Evolutionary conservation across 2,329 filamentous ascomycete species (phyloP), one percentile per base, ranked within the genome.

Genomic region (Phialophora chinensis): DNA sequence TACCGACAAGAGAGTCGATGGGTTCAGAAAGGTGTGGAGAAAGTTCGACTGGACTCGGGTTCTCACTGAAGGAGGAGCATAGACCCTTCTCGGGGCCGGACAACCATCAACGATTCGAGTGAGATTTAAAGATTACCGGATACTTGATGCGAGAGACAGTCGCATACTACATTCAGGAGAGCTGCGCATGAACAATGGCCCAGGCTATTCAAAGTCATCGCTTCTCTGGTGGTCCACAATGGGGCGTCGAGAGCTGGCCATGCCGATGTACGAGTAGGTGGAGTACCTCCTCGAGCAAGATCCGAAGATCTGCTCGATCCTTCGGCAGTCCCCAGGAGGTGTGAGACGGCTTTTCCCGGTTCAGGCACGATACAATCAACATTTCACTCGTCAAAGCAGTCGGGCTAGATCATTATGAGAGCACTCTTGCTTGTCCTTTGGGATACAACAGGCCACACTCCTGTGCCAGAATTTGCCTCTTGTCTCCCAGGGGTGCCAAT

Each of bases 1-100:
- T 3, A 90, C 90, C 72, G 83, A 85, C 74, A 75, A 81, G 42
- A 84, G 94, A 72, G 82, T 91, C 0, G 92, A 94, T 2, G 87
- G 82, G 1, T 99, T 96, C 75, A 90, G 87, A 81, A 94, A 90
- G 81, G 84, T 87, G 54, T 99, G 95, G 95, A 87, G 87, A 72
- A 93, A 93, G 80, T 97, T 95, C 81, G 95, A 99, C 82, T 99
- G 95, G 90, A 90, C 88, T 31, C 85, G 85, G 71, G 82, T 88
- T 33, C 77, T 90, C 70, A 79, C 84, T 47, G 85, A 87, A 72
- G 82, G 63, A 6, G 66, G 57, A 54, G 56, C 62, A 27, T 65
- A 63, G 47, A 17, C 17, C 38, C 14, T 44, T 17, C 17, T 7
- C 6, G 6, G 38, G 17, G 17, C 14, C 38, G 14, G 38, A 44